These are phyloP conservation scores for Pyrus hybrid DNA, from an alignment of 331 rosid genomes.

Conservation along the genomic window DNA sequence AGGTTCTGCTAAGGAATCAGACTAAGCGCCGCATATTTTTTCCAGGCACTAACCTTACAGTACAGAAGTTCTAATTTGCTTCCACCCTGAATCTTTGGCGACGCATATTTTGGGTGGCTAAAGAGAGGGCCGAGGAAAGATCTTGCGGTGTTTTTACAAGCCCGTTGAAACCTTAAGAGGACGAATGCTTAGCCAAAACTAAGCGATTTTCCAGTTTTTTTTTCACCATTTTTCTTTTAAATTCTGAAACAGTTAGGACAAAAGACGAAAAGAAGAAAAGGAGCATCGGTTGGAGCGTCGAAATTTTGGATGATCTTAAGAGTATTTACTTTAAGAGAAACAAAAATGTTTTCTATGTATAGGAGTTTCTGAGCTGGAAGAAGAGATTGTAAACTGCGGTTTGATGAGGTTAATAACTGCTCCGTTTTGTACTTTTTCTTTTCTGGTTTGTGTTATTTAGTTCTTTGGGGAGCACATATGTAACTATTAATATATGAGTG, in stretches of 20 bases:
- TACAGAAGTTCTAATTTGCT: constrained; percentile 23
- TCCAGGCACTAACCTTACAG: constrained; percentile 31
- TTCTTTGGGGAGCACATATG: constrained; percentile 1
- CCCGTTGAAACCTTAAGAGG: constrained; percentile 8
- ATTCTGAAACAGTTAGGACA: background rate
- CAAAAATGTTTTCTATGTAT: constrained; percentile 1
- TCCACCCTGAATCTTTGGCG: constrained; percentile 6
- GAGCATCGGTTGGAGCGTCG: constrained; percentile 22
- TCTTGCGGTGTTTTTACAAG: background rate
- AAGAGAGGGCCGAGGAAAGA: constrained; percentile 9
- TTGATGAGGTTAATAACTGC: background rate
- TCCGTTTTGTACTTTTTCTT: background rate
- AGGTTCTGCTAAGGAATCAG: constrained; percentile 30
- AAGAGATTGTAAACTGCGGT: constrained; percentile 8
- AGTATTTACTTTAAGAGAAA: background rate
- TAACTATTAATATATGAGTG: background rate
- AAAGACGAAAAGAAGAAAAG: background rate
- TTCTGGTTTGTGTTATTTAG: background rate
- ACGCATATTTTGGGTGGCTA: constrained; percentile 6
- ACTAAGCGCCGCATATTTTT: constrained; percentile 27
- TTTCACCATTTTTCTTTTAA: constrained; percentile 17
- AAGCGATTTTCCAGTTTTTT: constrained; percentile 22
- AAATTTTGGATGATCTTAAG: constrained; percentile 25
- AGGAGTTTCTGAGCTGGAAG: no score
- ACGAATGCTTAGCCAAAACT: constrained; percentile 21